phyloP scores from a whole-genome alignment of 129 eudicot species.

The Centella asiatica region DNA sequence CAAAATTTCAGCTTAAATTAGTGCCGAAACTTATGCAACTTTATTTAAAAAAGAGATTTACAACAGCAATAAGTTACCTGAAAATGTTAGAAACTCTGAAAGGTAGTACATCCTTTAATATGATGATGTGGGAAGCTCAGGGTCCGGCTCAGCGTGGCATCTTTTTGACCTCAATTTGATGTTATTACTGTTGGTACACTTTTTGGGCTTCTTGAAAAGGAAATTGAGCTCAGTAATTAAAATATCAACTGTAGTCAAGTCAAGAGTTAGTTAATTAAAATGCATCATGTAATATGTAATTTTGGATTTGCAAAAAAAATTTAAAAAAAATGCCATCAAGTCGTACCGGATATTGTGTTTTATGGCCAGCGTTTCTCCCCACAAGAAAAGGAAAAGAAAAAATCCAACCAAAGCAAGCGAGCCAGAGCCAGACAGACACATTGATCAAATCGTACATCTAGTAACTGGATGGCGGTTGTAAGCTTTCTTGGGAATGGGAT shows the following conservation, averaged over 20 bases:
- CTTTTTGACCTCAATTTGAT: constrained; percentile 19
- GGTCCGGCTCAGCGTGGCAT: constrained; percentile 24
- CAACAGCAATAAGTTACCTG: too few relatives aligned
- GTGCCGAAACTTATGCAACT: too few relatives aligned
- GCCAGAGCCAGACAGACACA: neutral
- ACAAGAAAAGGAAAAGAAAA: neutral
- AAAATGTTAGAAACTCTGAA: too few relatives aligned
- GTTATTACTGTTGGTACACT: neutral
- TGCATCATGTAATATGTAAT: too few relatives aligned
- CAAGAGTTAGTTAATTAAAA: too few relatives aligned
- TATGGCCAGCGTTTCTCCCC: constrained; percentile 30
- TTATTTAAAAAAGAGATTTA: too few relatives aligned
- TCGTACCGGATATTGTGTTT: constrained; percentile 15
- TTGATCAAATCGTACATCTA: neutral
- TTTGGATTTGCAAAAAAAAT: too few relatives aligned
- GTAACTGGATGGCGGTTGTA: constrained; percentile 46
- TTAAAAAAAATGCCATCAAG: neutral
- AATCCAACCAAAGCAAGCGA: constrained; percentile 8
- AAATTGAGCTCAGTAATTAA: too few relatives aligned
- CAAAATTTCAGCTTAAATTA: too few relatives aligned
- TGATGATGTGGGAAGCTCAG: neutral
- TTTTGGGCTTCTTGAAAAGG: constrained; percentile 18
- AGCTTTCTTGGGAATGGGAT: too few relatives aligned
- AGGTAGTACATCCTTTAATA: too few relatives aligned
- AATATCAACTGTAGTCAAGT: too few relatives aligned